phyloP scores from a whole-genome alignment of 75 land plant genomes.

The Pinus tabuliformis region DNA sequence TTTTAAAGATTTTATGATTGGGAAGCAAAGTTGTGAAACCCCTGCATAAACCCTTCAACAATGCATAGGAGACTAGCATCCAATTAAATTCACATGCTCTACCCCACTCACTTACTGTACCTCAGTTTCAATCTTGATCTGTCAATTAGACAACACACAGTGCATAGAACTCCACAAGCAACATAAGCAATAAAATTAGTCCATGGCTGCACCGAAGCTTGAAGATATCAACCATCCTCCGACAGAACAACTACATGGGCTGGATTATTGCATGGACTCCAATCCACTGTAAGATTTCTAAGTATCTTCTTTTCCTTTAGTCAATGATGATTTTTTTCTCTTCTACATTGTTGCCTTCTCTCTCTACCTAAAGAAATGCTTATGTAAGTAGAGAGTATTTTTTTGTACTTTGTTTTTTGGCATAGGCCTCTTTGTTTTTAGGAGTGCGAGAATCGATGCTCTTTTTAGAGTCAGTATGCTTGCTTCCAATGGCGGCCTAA shows the following conservation, averaged over 20 bases:
- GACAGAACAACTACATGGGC: conserved; percentile 79
- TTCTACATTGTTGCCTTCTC: not conserved
- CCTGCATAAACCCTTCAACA: too few relatives aligned
- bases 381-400: not conserved
- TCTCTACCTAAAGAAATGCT: not conserved
- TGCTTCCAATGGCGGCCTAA: not conserved
- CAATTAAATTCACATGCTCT: too few relatives aligned
- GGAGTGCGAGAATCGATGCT: not conserved
- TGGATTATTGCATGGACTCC: conserved; percentile 92
- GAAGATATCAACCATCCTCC: conserved; percentile 76
- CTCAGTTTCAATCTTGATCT: too few relatives aligned
- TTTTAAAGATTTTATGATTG: too few relatives aligned
- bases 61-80: too few relatives aligned
- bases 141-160: too few relatives aligned
- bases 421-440: not conserved
- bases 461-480: not conserved
- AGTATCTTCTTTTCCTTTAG: not conserved
- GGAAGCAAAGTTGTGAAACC: too few relatives aligned
- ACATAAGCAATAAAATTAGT: too few relatives aligned
- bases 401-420: not conserved
- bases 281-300: conserved; percentile 61
- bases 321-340: not conserved
- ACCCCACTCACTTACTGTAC: too few relatives aligned
- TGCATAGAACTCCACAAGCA: too few relatives aligned
- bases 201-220: conserved; percentile 54